Evolutionary conservation across 1,284 basidiomycete genomes (phyloP).

Genomic region (Cutaneotrichosporon curvatum): DNA sequence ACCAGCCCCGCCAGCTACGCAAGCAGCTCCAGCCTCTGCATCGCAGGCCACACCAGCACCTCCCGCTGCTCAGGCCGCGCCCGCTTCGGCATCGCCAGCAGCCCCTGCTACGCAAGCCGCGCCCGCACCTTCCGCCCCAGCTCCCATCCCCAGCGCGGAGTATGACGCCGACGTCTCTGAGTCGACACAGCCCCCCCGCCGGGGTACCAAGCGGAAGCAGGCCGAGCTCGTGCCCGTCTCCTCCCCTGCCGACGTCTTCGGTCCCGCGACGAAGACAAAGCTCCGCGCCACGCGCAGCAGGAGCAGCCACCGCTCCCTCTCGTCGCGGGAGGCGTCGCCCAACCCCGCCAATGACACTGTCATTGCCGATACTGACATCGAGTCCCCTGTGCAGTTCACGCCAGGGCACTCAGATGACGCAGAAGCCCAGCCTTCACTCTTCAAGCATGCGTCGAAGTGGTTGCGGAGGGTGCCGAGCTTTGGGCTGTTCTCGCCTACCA

Average conservation of each 20-base stretch:
- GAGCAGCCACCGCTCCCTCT: conserved; percentile 4
- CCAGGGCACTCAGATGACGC: neutral
- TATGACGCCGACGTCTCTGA: conserved; percentile 17
- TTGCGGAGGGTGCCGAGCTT: conserved; percentile 16
- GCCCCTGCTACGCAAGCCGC: too few species aligned
- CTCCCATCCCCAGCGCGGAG: conserved; percentile 2
- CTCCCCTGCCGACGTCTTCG: conserved; percentile 27
- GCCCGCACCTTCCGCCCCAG: neutral
- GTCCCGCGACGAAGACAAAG: conserved; percentile 15
- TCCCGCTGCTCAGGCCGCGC: too few species aligned
- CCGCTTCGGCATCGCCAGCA: too few species aligned
- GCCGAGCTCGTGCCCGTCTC: conserved; percentile 4
- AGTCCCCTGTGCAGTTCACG: conserved; percentile 10
- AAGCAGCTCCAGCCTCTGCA: too few species aligned
- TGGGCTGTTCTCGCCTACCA: conserved; percentile 2
- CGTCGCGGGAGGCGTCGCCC: conserved; percentile 7
- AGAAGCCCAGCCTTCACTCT: neutral
- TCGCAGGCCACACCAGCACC: too few species aligned
- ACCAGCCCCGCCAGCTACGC: too few species aligned
- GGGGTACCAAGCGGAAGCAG: conserved; percentile 1
- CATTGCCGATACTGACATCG: conserved; percentile 15
- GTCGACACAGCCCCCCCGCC: neutral
- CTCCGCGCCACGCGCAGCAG: neutral
- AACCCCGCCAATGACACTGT: conserved; percentile 4
- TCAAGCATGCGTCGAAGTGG: conserved; percentile 15